phyloP scores from a whole-genome alignment of 2,329 filamentous ascomycete species.

The Colletotrichum kahawae region DNA sequence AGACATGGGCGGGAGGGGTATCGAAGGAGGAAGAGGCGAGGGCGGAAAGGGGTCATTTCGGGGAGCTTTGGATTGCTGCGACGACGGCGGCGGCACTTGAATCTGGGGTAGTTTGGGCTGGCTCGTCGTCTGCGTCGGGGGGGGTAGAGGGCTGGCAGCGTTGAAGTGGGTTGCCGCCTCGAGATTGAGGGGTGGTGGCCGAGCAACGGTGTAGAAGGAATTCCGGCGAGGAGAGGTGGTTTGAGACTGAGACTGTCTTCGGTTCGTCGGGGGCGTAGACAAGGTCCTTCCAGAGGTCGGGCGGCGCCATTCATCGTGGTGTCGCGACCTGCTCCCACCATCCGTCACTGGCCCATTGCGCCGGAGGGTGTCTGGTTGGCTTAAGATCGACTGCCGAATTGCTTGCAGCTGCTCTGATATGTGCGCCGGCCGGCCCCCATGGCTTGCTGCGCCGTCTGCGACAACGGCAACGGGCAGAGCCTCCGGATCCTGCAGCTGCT shows the following conservation, averaged over 20 bases:
- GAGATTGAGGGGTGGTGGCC: conserved; percentile 52
- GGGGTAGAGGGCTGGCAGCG: background rate
- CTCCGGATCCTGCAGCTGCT: conserved; percentile 61
- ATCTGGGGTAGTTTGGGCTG: conserved; percentile 22
- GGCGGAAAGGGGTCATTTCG: conserved; percentile 37
- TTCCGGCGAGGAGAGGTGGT: conserved; percentile 48
- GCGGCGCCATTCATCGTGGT: conserved; percentile 35
- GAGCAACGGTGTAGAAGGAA: conserved; percentile 51
- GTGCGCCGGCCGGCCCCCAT: conserved; percentile 40
- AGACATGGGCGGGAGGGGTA: conserved; percentile 70
- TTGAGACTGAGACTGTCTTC: conserved; percentile 37
- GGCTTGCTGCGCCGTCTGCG: conserved; percentile 39
- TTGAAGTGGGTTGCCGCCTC: conserved; percentile 26
- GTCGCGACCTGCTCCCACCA: conserved; percentile 25
- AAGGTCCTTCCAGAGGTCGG: conserved; percentile 47
- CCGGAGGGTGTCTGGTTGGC: conserved; percentile 29
- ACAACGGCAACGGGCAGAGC: conserved; percentile 61
- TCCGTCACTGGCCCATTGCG: conserved; percentile 31
- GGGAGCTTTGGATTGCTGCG: conserved; percentile 26
- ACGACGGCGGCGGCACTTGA: conserved; percentile 44
- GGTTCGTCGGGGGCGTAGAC: conserved; percentile 57
- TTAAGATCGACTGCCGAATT: conserved; percentile 32
- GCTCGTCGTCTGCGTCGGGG: background rate
- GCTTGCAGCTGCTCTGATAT: conserved; percentile 36
- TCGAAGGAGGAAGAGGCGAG: conserved; percentile 57